Percentiles rank a stretch among this genome's conserved stretches.
phyloP scores from a whole-genome alignment of 345 rosid genomes.

The Garcia nutans region DNA sequence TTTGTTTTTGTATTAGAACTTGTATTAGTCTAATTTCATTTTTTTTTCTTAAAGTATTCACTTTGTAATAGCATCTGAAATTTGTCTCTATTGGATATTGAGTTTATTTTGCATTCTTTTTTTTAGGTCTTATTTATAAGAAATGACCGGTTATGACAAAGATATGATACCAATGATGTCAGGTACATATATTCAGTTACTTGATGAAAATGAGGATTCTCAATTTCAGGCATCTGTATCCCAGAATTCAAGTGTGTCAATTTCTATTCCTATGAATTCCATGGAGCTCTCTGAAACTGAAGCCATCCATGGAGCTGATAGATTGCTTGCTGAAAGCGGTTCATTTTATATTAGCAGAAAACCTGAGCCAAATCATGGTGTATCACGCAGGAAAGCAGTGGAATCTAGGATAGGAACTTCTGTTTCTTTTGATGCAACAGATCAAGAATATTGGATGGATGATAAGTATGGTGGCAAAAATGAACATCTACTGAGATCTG shows the following conservation, averaged over 20 bases:
- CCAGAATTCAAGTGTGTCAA: constrained; percentile 57
- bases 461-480: constrained; percentile 48
- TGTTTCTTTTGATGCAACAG: constrained; percentile 34
- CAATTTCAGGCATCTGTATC: constrained; percentile 33
- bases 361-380: constrained; percentile 37
- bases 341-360: constrained; percentile 46
- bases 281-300: constrained; percentile 46
- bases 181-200: constrained; percentile 25
- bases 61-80: no score
- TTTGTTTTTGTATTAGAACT: no score
- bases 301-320: constrained; percentile 60
- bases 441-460: constrained; percentile 36
- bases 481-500: constrained; percentile 73
- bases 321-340: constrained; percentile 71
- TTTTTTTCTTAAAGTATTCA: no score
- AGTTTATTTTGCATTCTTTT: no score
- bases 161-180: constrained; percentile 70
- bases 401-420: constrained; percentile 34
- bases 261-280: constrained; percentile 48
- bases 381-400: constrained; percentile 26
- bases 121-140: no score
- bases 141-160: constrained; percentile 53
- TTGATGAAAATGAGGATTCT: constrained; percentile 36
- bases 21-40: no score
- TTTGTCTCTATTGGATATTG: no score